Evolutionary conservation across 1,139 yeast species (phyloP).

Genomic region (Pneumocystis murina): DNA sequence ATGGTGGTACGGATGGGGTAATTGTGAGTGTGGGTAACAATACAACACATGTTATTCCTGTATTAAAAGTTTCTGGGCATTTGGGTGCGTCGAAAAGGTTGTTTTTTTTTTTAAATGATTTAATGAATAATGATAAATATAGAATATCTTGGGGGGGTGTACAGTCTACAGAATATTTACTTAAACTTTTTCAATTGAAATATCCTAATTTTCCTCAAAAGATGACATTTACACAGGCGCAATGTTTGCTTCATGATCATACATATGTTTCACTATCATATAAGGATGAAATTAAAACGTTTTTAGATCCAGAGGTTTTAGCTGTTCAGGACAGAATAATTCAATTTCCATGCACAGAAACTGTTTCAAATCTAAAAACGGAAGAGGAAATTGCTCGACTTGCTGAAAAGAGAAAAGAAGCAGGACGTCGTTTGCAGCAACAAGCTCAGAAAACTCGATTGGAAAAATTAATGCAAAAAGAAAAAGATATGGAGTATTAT

Average conservation of each 20-base stretch:
- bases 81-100: slow-evolving; percentile 52
- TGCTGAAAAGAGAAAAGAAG: slow-evolving; percentile 68
- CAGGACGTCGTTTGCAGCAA: slow-evolving; percentile 77
- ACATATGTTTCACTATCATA: slow-evolving; percentile 60
- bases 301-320: slow-evolving; percentile 47
- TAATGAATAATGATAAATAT: background rate
- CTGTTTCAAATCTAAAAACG: slow-evolving; percentile 51
- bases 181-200: slow-evolving; percentile 52
- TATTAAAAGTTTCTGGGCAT: slow-evolving; percentile 42
- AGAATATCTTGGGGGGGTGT: slow-evolving; percentile 80
- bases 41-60: slow-evolving; percentile 71
- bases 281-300: slow-evolving; percentile 42
- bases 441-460: slow-evolving; percentile 76
- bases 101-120: background rate
- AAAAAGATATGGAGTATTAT: slow-evolving; percentile 6
- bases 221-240: slow-evolving; percentile 47
- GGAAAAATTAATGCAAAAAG: slow-evolving; percentile 39
- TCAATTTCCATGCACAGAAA: slow-evolving; percentile 67
- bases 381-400: slow-evolving; percentile 70
- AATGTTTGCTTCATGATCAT: slow-evolving; percentile 53
- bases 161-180: slow-evolving; percentile 50
- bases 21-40: slow-evolving; percentile 75
- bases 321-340: slow-evolving; percentile 56
- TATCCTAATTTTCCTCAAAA: slow-evolving; percentile 85
- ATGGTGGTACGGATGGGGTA: slow-evolving; percentile 40